Conservation (phyloP, 306 rosid genomes). For the Cucumis sativus region Cucumber_9930_V3 NC_026655.2:15424501-15425000, state of each 20-base stretch:
- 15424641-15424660: too few species aligned
- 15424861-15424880: not conserved
- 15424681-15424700: too few species aligned
- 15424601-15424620: too few species aligned
- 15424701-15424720: too few species aligned
- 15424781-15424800: not conserved
- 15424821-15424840: not conserved
- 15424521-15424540: too few species aligned
- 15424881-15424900: not conserved
- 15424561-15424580: too few species aligned
- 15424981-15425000: not conserved
- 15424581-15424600: too few species aligned
- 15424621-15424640: too few species aligned
- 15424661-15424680: too few species aligned
- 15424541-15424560: too few species aligned
- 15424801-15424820: not conserved
- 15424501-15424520: too few species aligned
- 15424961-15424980: not conserved
- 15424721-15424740: too few species aligned
- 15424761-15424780: not conserved
- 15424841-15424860: not conserved
- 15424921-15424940: not conserved
- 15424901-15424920: not conserved
- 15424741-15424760: not conserved
- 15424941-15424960: not conserved